phyloP scores from a whole-genome alignment of 495 filamentous ascomycete species.

The Penicillium robsamsonii region DNA sequence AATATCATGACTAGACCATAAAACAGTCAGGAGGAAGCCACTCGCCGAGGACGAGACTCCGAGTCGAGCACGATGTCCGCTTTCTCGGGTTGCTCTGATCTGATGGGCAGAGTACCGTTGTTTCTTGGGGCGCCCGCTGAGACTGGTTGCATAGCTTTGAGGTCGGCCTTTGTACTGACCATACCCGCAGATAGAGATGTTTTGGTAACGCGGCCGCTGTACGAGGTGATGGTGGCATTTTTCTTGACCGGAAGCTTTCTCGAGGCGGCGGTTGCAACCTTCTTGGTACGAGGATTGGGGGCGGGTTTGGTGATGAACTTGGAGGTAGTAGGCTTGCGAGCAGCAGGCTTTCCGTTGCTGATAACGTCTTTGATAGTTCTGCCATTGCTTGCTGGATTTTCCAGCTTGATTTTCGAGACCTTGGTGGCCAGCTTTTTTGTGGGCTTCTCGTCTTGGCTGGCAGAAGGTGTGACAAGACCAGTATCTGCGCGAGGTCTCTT shows the following conservation, averaged over 20 bases:
- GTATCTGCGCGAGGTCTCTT: constrained; percentile 34
- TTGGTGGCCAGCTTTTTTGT: constrained; percentile 16
- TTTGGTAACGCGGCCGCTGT: constrained; percentile 42
- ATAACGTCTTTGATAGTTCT: constrained; percentile 32
- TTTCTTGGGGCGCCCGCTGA: constrained; percentile 41
- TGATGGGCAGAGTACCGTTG: constrained; percentile 36
- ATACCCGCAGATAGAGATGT: constrained; percentile 19
- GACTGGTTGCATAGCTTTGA: constrained; percentile 41
- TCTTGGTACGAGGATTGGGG: constrained; percentile 22
- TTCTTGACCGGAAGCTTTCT: constrained; percentile 27
- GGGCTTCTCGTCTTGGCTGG: constrained; percentile 44
- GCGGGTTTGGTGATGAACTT: constrained; percentile 7
- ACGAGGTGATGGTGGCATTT: constrained; percentile 37
- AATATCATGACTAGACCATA: constrained; percentile 6
- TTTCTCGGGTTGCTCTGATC: constrained; percentile 10
- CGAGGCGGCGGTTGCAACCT: constrained; percentile 6
- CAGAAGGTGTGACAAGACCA: constrained; percentile 64
- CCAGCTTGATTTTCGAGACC: constrained; percentile 12
- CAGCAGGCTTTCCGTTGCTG: constrained; percentile 17
- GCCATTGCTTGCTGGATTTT: constrained; percentile 34
- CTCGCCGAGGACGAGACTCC: constrained; percentile 5
- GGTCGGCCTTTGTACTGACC: constrained; percentile 28
- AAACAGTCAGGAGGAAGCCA: constrained; percentile 8
- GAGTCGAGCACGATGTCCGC: background rate
- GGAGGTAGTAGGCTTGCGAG: constrained; percentile 1